Evolutionary conservation across 352 stramenopile species (phyloP).

Genomic region (Globisporangium paroecandrum): DNA sequence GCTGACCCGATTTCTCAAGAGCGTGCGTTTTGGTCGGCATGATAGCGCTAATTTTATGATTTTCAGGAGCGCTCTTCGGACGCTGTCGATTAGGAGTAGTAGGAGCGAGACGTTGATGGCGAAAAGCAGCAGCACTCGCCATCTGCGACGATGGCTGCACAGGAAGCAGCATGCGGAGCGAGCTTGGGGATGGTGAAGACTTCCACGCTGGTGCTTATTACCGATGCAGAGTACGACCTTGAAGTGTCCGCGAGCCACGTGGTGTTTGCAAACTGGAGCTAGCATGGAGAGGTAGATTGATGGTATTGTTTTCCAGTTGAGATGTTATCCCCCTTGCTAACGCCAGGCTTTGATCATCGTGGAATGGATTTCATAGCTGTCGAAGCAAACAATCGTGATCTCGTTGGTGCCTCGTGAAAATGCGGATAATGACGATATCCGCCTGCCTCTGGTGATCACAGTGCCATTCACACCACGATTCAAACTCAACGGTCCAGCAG

Average conservation of each 20-base stretch:
- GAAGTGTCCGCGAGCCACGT: conserved; percentile 17
- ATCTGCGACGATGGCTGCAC: conserved; percentile 9
- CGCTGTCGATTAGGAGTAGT: neutral
- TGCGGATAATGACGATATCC: neutral
- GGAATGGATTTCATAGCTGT: neutral
- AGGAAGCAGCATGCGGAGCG: neutral
- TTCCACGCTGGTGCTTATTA: conserved; percentile 33
- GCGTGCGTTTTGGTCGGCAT: neutral
- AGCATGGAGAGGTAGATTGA: conserved; percentile 10
- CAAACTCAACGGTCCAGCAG: conserved; percentile 18
- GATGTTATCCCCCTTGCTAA: neutral
- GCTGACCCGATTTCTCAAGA: neutral
- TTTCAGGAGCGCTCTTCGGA: neutral
- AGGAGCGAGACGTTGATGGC: neutral
- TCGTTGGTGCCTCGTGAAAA: conserved; percentile 11
- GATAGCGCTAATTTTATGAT: conserved; percentile 4
- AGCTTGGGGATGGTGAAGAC: neutral
- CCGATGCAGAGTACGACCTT: conserved; percentile 31
- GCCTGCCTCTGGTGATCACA: conserved; percentile 47
- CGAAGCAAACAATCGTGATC: conserved; percentile 11
- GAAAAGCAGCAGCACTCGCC: neutral
- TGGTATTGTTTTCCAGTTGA: neutral
- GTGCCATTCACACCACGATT: conserved; percentile 49
- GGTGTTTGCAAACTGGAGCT: conserved; percentile 22
- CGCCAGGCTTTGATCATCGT: neutral